Evolutionary conservation across 75 land plant species (phyloP).

Genomic region (Pinus taeda): DNA sequence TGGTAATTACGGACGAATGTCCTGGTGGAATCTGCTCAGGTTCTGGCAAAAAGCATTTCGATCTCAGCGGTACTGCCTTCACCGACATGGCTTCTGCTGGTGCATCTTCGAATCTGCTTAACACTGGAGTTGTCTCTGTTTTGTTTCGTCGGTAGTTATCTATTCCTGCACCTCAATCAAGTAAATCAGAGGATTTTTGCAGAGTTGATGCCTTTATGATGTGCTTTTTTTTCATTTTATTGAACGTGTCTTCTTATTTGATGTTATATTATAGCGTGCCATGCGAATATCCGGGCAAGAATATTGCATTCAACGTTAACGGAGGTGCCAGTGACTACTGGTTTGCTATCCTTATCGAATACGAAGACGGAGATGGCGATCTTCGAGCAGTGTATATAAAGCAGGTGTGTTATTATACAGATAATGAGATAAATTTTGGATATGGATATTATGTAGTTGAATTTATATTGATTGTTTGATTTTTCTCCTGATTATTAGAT

Average conservation of each 20-base stretch:
- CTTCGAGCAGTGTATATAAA: conserved; percentile 31
- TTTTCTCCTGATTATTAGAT: too few relatives aligned
- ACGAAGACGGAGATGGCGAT: conserved; percentile 7
- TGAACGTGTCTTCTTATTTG: too few relatives aligned
- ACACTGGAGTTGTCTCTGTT: conserved; percentile 37
- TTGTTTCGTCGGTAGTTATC: conserved; percentile 25
- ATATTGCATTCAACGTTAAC: conserved; percentile 73
- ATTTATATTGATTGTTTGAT: too few relatives aligned
- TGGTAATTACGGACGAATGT: conserved; percentile 50
- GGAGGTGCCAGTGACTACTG: conserved; percentile 74
- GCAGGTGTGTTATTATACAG: background rate
- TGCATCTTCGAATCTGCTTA: conserved; percentile 23
- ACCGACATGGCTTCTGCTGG: conserved; percentile 53
- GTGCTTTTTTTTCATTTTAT: too few relatives aligned
- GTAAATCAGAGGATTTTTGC: too few relatives aligned
- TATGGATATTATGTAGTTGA: too few relatives aligned
- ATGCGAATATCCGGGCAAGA: conserved; percentile 65
- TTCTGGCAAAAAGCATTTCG: conserved; percentile 35
- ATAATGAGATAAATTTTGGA: background rate
- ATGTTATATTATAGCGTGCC: background rate
- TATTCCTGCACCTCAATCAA: too few relatives aligned
- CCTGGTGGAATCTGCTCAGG: conserved; percentile 46
- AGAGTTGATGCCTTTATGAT: too few relatives aligned
- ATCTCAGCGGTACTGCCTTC: conserved; percentile 66
- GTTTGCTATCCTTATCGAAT: conserved; percentile 74